Evolutionary conservation across 2,329 filamentous ascomycete genomes (phyloP).

Genomic region (Alternaria arborescens): DNA sequence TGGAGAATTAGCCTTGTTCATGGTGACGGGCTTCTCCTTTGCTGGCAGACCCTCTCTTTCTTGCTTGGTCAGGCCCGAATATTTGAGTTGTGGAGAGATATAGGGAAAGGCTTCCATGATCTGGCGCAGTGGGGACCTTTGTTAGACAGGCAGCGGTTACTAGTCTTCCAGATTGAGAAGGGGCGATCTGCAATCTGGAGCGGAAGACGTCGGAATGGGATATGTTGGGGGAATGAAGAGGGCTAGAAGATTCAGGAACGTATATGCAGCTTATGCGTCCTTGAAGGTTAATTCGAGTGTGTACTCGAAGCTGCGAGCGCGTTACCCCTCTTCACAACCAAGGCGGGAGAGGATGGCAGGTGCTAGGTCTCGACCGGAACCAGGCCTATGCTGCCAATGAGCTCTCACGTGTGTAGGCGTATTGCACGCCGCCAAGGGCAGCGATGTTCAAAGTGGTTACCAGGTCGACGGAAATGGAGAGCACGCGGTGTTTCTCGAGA

Average conservation of each 20-base stretch:
- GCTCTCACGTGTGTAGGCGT: slow-evolving; percentile 10
- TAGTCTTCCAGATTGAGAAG: slow-evolving; percentile 23
- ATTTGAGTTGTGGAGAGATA: slow-evolving; percentile 14
- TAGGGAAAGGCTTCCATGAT: slow-evolving; percentile 18
- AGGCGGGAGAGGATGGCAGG: slow-evolving; percentile 16
- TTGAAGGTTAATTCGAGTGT: neutral
- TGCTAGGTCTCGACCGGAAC: slow-evolving; percentile 7
- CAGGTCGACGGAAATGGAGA: slow-evolving; percentile 6
- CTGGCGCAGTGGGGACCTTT: slow-evolving; percentile 1
- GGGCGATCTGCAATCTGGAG: slow-evolving; percentile 16
- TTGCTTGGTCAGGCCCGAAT: slow-evolving; percentile 12
- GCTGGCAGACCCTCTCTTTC: slow-evolving; percentile 19
- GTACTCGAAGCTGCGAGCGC: slow-evolving; percentile 1
- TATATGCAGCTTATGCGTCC: slow-evolving; percentile 5
- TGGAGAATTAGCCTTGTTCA: slow-evolving; percentile 22
- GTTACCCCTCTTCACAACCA: slow-evolving; percentile 20
- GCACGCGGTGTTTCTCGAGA: slow-evolving; percentile 2
- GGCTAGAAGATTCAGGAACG: slow-evolving; percentile 4
- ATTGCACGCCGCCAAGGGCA: slow-evolving; percentile 10
- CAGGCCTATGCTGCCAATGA: slow-evolving; percentile 12
- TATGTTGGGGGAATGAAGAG: neutral
- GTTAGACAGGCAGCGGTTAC: slow-evolving; percentile 7
- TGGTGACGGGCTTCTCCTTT: slow-evolving; percentile 14
- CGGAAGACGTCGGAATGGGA: slow-evolving; percentile 12
- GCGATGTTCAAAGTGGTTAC: slow-evolving; percentile 7